Base-by-base conservation (phyloP, 805 yeast genomes). In the Zygotorulaspora danielsina region DNA sequence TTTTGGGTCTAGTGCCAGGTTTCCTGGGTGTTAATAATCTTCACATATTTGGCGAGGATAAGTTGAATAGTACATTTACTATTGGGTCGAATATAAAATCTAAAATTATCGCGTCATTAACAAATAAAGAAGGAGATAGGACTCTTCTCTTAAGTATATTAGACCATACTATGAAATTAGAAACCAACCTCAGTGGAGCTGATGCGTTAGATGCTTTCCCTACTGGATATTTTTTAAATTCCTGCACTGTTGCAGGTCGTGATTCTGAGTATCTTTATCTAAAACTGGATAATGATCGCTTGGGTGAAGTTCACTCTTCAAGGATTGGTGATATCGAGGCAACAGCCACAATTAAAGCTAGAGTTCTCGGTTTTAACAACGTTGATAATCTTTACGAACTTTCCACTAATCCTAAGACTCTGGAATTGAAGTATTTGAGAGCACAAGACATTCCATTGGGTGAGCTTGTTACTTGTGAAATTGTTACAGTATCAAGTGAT, bases 271-370 rank as follows among this genome's bases (percentile, higher is more conserved):
- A 73, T 53, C 57, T 81, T 21, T 78, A 71, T 46, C 76, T 78
- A 11, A 71, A 75, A 17, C 58, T 84, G 27, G 84, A 83, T 17
- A 70, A 72, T 18, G 70, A 72, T 5, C 56, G 68, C 32, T 54
- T 68, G 9, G 97, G 95, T 26, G 85, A 81, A 64, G 84, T 81
- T 2, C 96, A 90, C 56, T 67, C 77, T 34, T 83, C 97, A 1
- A 81, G 81, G 49, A 60, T 84, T 30, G 76, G 79, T 44, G 68
- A 55, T 12, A 51, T 70, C 8, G 69, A 67, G 24, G 64, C 70
- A 34, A 59, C 65, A 27, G 49, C 71, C 19, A 73, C 68, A 24
- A 61, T 71, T 13, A 94, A 89, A 1, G 95, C 95, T 4, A 78
- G 97, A 62, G 80, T 93, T 6, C 55, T 86, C 20, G 85, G 88